phyloP scores from a whole-genome alignment of 495 filamentous ascomycete genomes.

The Daldinia caldariorum region DNA sequence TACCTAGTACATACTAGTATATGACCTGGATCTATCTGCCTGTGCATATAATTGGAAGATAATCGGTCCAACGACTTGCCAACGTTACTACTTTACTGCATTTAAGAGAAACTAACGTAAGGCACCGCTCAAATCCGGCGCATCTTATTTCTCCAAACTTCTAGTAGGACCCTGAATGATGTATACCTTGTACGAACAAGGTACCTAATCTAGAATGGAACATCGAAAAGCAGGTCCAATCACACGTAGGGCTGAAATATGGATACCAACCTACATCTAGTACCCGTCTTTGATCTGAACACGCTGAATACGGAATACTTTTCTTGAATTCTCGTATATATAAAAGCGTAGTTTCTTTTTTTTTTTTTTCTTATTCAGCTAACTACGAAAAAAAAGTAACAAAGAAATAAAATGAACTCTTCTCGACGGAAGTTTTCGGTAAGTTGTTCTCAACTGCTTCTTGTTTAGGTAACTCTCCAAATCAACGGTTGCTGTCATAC shows the following conservation, averaged over 20 bases:
- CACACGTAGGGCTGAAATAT: conserved; percentile 37
- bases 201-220: conserved; percentile 14
- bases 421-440: conserved; percentile 19
- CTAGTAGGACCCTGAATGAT: not conserved
- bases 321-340: conserved; percentile 2
- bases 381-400: conserved; percentile 19
- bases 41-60: conserved; percentile 4
- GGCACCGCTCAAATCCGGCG: not conserved
- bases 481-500: conserved; percentile 22
- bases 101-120: conserved; percentile 4
- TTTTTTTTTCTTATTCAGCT: conserved; percentile 36
- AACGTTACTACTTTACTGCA: conserved; percentile 1
- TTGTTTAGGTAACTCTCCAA: conserved; percentile 30
- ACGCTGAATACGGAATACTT: not conserved
- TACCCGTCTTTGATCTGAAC: conserved; percentile 2
- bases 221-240: conserved; percentile 25
- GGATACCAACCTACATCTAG: conserved; percentile 19
- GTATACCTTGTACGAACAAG: not conserved
- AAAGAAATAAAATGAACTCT: conserved; percentile 17
- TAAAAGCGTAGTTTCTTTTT: conserved; percentile 22
- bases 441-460: conserved; percentile 7
- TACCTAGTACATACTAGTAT: no score
- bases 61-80: not conserved
- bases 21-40: not conserved
- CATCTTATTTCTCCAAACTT: not conserved